A percentile compares a stretch with the other conserved stretches of the same genome.
Conservation (phyloP, 2,329 filamentous ascomycete genomes). For the Fusarium paranaense region DNA sequence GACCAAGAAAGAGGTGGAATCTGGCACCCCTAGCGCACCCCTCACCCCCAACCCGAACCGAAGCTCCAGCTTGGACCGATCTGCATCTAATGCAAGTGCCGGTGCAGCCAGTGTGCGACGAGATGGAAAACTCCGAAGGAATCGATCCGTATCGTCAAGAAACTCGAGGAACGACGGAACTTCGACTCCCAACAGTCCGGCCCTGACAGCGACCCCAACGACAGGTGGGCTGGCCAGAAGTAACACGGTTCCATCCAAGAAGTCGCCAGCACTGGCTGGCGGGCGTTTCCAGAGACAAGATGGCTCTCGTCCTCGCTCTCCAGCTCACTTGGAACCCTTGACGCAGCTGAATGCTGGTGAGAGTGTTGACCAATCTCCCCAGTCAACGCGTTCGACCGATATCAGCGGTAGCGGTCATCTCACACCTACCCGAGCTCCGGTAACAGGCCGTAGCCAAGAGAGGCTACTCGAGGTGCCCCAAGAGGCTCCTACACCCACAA, state of each 20-base stretch:
- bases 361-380: slow-evolving; percentile 36
- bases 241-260: slow-evolving; percentile 94
- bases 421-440: slow-evolving; percentile 45
- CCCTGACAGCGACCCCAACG: slow-evolving; percentile 64
- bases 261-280: slow-evolving; percentile 78
- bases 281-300: slow-evolving; percentile 70
- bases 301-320: slow-evolving; percentile 45
- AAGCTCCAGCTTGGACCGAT: slow-evolving; percentile 67
- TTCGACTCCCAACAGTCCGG: slow-evolving; percentile 76
- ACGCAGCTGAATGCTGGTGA: slow-evolving; percentile 48
- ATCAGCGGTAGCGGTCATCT: slow-evolving; percentile 40
- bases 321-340: slow-evolving; percentile 53
- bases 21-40: slow-evolving; percentile 70
- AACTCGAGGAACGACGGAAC: slow-evolving; percentile 81
- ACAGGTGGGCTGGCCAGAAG: slow-evolving; percentile 72
- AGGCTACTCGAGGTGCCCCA: slow-evolving; percentile 58
- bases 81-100: slow-evolving; percentile 88
- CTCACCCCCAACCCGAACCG: slow-evolving; percentile 63
- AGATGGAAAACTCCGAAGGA: slow-evolving; percentile 83
- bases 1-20: slow-evolving; percentile 72
- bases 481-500: slow-evolving; percentile 65
- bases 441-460: slow-evolving; percentile 61
- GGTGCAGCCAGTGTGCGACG: slow-evolving; percentile 88
- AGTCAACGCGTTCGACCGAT: slow-evolving; percentile 47
- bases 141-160: slow-evolving; percentile 92